Conservation (phyloP, 352 stramenopile species). For the Blastocystis hominis region DNA sequence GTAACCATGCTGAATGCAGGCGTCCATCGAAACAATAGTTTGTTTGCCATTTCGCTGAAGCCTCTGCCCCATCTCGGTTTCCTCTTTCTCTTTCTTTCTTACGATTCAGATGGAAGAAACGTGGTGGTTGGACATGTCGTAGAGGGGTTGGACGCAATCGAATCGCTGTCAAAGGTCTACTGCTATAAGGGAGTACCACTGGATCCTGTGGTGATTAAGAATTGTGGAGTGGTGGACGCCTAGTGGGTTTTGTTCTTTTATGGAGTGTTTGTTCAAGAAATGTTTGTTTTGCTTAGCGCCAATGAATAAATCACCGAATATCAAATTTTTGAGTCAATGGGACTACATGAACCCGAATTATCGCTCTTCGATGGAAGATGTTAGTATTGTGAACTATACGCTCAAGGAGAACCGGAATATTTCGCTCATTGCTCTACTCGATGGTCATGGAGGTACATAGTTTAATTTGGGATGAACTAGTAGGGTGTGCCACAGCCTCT, state of each 20-base stretch:
- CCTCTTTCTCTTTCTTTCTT: background rate
- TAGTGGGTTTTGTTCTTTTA: constrained; percentile 3
- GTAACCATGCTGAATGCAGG: constrained; percentile 57
- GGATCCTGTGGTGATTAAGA: constrained; percentile 41
- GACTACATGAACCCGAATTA: constrained; percentile 50
- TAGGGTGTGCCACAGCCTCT: constrained; percentile 37
- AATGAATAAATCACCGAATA: background rate
- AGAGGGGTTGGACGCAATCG: constrained; percentile 7
- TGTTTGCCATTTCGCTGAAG: constrained; percentile 54
- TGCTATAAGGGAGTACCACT: constrained; percentile 53
- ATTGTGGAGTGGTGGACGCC: constrained; percentile 17
- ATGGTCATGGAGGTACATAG: constrained; percentile 51
- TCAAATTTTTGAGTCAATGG: constrained; percentile 11
- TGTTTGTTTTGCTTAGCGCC: background rate
- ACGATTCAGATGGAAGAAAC: constrained; percentile 27
- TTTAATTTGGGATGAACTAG: background rate
- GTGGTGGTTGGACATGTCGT: constrained; percentile 51
- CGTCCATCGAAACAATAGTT: constrained; percentile 35
- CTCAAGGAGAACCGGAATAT: constrained; percentile 11
- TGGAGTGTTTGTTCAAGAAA: constrained; percentile 8
- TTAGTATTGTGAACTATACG: background rate
- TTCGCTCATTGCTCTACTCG: constrained; percentile 17
- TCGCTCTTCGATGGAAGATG: constrained; percentile 54
- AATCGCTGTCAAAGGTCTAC: constrained; percentile 12
- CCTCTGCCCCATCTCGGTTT: constrained; percentile 35